These are phyloP conservation scores for Lactarius vividus DNA, from an alignment of 768 basidiomycete genomes.

Conservation along the genomic window DNA sequence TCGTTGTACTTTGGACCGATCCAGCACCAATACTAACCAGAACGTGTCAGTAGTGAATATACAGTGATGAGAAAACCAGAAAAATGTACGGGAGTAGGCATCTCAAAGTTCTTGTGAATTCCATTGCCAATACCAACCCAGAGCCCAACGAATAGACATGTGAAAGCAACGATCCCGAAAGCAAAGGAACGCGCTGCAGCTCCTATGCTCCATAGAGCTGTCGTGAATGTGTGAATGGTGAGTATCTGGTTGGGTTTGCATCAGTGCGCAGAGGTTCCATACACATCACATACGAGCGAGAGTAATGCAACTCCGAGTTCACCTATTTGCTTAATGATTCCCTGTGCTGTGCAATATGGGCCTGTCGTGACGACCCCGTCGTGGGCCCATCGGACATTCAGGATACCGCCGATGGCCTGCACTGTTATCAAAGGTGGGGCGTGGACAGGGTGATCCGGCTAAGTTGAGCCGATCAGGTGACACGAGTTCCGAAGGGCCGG, in stretches of 20 bases:
- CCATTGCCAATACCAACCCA: constrained; percentile 39
- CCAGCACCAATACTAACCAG: constrained; percentile 44
- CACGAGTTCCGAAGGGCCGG: too few relatives aligned
- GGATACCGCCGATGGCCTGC: constrained; percentile 39
- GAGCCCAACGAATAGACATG: constrained; percentile 29
- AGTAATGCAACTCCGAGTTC: constrained; percentile 43
- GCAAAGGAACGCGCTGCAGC: constrained; percentile 35
- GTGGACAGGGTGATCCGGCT: too few relatives aligned
- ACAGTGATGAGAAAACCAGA: not conserved
- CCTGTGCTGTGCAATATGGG: constrained; percentile 39
- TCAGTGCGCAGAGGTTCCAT: not conserved
- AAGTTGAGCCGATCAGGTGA: too few relatives aligned
- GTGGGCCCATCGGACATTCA: constrained; percentile 40
- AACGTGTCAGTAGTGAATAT: not conserved
- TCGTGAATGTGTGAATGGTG: constrained; percentile 40
- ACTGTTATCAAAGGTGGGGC: too few relatives aligned
- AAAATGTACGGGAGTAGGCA: constrained; percentile 36
- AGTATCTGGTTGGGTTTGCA: constrained; percentile 34
- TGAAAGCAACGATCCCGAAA: constrained; percentile 9
- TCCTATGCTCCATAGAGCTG: constrained; percentile 38
- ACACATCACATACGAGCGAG: constrained; percentile 36
- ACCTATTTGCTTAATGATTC: constrained; percentile 41
- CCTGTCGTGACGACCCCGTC: constrained; percentile 36
- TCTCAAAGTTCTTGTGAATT: constrained; percentile 28
- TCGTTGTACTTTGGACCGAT: constrained; percentile 34